Base-by-base conservation (phyloP, 306 rosid species). In the Hippophae gyantsensis region DNA sequence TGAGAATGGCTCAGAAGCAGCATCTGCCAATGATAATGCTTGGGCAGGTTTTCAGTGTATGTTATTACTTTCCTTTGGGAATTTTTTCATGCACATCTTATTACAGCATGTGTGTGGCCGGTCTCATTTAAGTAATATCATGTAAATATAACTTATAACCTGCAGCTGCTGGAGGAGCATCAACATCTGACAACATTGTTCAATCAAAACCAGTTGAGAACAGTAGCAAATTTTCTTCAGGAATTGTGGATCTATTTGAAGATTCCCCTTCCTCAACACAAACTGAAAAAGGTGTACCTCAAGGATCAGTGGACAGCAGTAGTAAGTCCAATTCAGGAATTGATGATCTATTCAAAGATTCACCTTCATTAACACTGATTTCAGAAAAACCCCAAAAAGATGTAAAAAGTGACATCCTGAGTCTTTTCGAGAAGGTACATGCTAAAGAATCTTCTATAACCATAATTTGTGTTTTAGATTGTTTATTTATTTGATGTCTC, bases 31-130 rank as follows among this genome's bases (percentile, higher is more conserved):
- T 63, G 97, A 93, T 73, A 83, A 75, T 71, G 64, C 74, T 73
- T 93, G 99, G 99, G 99, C 97, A 67, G 97, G 95, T 60, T 93
- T 93, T 62, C 97, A 93, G 83, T 82, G 99, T 93, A 88, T 54
- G 95, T 67, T 63, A 43, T 23, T 56, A 7, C 10, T 67, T 44
- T 58, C 73, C 65, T 23, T 45, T 32, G 10, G 40, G 11, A 38
- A 45, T 27, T 4, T 57, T 69, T 45, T 55, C 74, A 41, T 38
- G 40, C 53, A 7, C 61, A 32, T 32, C 38, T 32, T 64, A 46
- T 52, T 57, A 47, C 51, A 57, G 53, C 69, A 56, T 53, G 58
- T 43, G 48, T 73, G 42, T 74, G 43, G 46, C 55, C 2, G 38
- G 42, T 41, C 56, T 63, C 7, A 58, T 58, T 72, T 57, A 56